These are phyloP conservation scores for Eucalyptus tenuipes DNA, from an alignment of 345 rosid species.

Conservation along the genomic window DNA sequence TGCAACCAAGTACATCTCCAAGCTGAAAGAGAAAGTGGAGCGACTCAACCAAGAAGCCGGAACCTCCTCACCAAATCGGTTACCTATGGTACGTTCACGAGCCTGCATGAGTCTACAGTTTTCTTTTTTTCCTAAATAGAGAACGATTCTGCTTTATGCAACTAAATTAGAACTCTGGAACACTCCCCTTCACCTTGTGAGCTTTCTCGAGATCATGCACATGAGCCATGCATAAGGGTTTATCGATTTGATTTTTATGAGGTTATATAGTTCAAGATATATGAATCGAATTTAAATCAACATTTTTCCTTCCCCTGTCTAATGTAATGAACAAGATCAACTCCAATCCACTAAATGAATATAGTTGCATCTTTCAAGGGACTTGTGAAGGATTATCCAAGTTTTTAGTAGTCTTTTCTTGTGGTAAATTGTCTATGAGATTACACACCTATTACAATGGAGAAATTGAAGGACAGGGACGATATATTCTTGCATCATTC, in stretches of 20 bases:
- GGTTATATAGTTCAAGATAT: background rate
- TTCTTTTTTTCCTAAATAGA: background rate
- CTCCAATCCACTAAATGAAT: background rate
- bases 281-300: background rate
- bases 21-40: slow-evolving; percentile 14
- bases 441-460: background rate
- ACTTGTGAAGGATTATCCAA: background rate
- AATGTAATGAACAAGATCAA: background rate
- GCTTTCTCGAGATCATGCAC: background rate
- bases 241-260: background rate
- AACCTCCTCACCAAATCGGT: background rate
- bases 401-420: background rate
- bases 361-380: background rate
- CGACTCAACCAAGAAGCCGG: slow-evolving; percentile 4
- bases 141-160: background rate
- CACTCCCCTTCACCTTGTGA: background rate
- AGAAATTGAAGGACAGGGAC: background rate
- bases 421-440: background rate
- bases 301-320: background rate
- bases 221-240: background rate
- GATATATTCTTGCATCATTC: background rate
- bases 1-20: slow-evolving; percentile 14
- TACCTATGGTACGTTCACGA: background rate
- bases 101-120: background rate
- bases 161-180: background rate